Conservation (phyloP, 164 flowering plant species). For the Santalum album region DNA sequence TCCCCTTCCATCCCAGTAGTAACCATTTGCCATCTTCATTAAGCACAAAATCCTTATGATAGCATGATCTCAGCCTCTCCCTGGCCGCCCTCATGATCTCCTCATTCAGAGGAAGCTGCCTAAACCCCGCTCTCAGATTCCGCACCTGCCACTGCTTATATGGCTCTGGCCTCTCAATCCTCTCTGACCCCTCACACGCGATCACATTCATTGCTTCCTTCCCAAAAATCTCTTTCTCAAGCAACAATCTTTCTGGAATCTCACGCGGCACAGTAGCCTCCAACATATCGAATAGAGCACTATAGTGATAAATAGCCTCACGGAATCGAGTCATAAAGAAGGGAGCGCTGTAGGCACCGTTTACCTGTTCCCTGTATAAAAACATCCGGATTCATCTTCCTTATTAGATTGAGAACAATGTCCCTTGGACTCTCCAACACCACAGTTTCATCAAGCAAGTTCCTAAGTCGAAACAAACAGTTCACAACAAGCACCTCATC, state of each 20-base stretch:
- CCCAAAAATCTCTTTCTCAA: conserved; percentile 20
- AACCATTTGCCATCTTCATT: neutral
- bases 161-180: conserved; percentile 22
- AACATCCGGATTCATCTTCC: conserved; percentile 12
- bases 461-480: conserved; percentile 13
- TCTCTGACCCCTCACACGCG: conserved; percentile 26
- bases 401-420: conserved; percentile 16
- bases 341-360: conserved; percentile 24
- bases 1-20: neutral
- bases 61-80: neutral
- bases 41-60: neutral
- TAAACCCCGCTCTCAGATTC: neutral
- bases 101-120: neutral
- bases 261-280: conserved; percentile 17
- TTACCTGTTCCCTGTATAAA: conserved; percentile 16
- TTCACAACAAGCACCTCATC: conserved; percentile 24
- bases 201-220: conserved; percentile 23
- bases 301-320: conserved; percentile 14
- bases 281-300: conserved; percentile 21
- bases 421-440: conserved; percentile 21
- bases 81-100: neutral
- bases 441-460: conserved; percentile 21
- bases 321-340: conserved; percentile 23
- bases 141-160: conserved; percentile 23
- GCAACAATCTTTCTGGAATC: conserved; percentile 17